These are phyloP conservation scores for Blumeria hordei DNA, from an alignment of 2,329 filamentous ascomycete genomes.

Conservation along the genomic window DNA sequence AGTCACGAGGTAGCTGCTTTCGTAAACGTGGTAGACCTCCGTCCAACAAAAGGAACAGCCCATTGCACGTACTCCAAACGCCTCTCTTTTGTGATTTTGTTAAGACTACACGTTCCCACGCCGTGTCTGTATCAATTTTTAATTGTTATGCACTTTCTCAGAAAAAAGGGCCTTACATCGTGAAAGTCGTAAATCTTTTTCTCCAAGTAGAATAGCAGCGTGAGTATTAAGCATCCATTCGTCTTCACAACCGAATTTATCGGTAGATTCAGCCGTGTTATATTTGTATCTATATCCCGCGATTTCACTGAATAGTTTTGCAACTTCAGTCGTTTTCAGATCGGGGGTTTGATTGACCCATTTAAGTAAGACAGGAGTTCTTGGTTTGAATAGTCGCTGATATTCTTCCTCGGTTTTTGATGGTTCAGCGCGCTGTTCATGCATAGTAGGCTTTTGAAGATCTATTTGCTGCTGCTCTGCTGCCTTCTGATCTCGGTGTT, in stretches of 20 bases:
- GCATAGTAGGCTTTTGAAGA: slow-evolving; percentile 10
- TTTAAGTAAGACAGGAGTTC: slow-evolving; percentile 32
- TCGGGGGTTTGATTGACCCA: slow-evolving; percentile 32
- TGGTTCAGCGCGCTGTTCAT: slow-evolving; percentile 23
- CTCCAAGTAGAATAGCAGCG: slow-evolving; percentile 36
- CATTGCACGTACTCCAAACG: slow-evolving; percentile 34
- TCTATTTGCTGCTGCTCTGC: slow-evolving; percentile 18
- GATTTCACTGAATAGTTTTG: slow-evolving; percentile 29
- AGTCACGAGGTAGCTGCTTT: slow-evolving; percentile 21
- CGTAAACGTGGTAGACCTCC: slow-evolving; percentile 27
- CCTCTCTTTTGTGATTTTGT: slow-evolving; percentile 28
- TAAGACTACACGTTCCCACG: slow-evolving; percentile 31
- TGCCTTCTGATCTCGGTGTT: slow-evolving; percentile 15
- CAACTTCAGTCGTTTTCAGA: slow-evolving; percentile 25
- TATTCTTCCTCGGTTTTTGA: slow-evolving; percentile 26
- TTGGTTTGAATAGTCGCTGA: slow-evolving; percentile 28
- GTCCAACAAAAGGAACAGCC: slow-evolving; percentile 29
- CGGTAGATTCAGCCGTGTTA: slow-evolving; percentile 27
- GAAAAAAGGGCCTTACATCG: slow-evolving; percentile 24
- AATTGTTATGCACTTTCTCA: slow-evolving; percentile 2
- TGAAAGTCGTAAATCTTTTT: slow-evolving; percentile 35
- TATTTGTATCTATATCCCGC: slow-evolving; percentile 40
- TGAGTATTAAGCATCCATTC: slow-evolving; percentile 43
- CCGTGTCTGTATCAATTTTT: slow-evolving; percentile 22
- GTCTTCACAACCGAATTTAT: slow-evolving; percentile 31